Percentiles rank a stretch among this genome's conserved stretches.
phyloP scores from a whole-genome alignment of 257 asterid genomes.

The Capsicum chinense region DNA sequence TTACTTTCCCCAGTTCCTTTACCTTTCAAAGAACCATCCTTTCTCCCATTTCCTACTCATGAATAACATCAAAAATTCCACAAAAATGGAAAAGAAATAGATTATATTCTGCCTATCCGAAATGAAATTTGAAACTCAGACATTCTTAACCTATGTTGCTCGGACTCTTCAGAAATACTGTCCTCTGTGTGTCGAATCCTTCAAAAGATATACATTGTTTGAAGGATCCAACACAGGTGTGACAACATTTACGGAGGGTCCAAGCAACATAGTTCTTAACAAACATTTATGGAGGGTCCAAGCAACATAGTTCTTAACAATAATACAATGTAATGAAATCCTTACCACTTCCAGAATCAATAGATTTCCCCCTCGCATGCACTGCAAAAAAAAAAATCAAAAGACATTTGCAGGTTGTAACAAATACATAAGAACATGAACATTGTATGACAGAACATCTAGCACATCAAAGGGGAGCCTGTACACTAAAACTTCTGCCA shows the following conservation, averaged over 20 bases:
- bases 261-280: not conserved
- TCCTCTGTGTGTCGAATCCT: not conserved
- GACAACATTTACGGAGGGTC: not conserved
- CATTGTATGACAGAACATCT: not conserved
- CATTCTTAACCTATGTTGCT: not conserved
- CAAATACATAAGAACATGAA: not conserved
- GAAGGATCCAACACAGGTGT: not conserved
- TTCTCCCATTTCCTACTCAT: constrained; percentile 47
- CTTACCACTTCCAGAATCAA: constrained; percentile 49
- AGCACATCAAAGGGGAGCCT: too few relatives aligned
- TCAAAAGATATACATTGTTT: not conserved
- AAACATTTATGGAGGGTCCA: not conserved
- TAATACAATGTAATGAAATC: not conserved
- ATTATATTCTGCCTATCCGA: not conserved
- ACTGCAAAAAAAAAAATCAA: constrained; percentile 33
- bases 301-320: not conserved
- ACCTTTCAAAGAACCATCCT: constrained; percentile 43
- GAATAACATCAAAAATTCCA: not conserved
- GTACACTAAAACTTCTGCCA: too few relatives aligned
- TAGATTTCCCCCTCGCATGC: constrained; percentile 46
- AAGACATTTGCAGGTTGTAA: constrained; percentile 20
- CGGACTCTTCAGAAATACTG: not conserved
- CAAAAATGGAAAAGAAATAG: constrained; percentile 13
- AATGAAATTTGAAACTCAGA: not conserved
- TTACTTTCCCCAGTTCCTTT: constrained; percentile 43